Base-by-base conservation (phyloP, 129 eudicot genomes). In the Kitagawia praeruptora region DNA sequence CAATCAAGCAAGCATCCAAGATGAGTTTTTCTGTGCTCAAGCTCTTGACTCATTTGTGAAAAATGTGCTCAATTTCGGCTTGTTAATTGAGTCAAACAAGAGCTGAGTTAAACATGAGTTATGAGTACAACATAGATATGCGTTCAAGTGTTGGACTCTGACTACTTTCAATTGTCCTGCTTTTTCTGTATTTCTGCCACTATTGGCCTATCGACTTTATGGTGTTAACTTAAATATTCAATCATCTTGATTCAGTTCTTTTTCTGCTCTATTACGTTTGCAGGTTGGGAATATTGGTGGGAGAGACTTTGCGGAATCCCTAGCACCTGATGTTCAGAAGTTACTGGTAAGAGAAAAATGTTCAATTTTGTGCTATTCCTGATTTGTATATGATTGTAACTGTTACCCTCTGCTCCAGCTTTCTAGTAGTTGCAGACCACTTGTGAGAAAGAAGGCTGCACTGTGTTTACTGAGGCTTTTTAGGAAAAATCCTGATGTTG, bases 201-300 rank as follows among this genome's bases (percentile, higher is more conserved):
- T 34, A 34, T 34, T 34, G 37, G 37, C 37, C 37, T 34, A 34
- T 34, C 37, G 37, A 34, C 37, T 34, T 1, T 34, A 34, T 34
- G 2, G 37, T 34, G 37, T 34, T 34, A 34, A 34, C 37, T 34
- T 34, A 34, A 34, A 34, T 34, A 34, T 34, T 34, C 49, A 48
- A 48, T 19, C 31, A 56, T 23, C 31, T 23, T 23, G n/a, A 56
- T 8, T 56, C 0, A 53, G 25, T 56, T 56, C 66, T 61, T 61
- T 61, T 15, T 16, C 15, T 61, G 48, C 70, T 45, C 25, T 64
- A 61, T 16, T 78, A 21, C 45, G 42, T 66, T 28, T 81, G 83
- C 88, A 96, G 99, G 99, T 91, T 84, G 99, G 99, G 37, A 96
- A 96, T 87, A 92, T 92, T 78, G 99, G 99, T 71, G 99, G 99